These are phyloP conservation scores for Rhytidiadelphus loreus DNA, from an alignment of 225 moss, liverwort and hornwort genomes.

Conservation along the genomic window DNA sequence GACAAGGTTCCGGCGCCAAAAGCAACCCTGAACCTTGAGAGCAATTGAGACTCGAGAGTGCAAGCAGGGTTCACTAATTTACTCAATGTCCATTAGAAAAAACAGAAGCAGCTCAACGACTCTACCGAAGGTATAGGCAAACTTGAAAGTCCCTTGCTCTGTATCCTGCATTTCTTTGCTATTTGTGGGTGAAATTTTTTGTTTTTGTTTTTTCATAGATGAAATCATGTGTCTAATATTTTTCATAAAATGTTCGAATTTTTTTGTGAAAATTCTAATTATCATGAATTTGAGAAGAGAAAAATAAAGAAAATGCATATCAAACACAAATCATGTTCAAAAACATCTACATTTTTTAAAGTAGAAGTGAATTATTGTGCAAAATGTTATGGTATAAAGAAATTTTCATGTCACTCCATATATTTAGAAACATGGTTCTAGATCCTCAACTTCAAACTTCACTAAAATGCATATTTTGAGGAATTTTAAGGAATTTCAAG, in stretches of 20 bases:
- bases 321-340: no score
- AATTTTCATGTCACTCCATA: fast-evolving
- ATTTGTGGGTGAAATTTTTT: not conserved
- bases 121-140: no score
- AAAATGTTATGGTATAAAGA: not conserved
- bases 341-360: fast-evolving
- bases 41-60: not conserved
- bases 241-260: no score
- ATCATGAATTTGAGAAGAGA: not conserved
- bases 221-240: not conserved
- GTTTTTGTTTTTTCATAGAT: fast-evolving
- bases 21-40: not conserved
- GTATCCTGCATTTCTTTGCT: not conserved
- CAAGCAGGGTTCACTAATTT: not conserved
- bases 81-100: not conserved
- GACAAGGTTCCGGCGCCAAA: not conserved
- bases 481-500: not conserved
- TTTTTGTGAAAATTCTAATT: not conserved
- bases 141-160: fast-evolving
- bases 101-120: not conserved
- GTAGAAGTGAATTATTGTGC: not conserved
- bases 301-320: not conserved
- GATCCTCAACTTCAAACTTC: not conserved
- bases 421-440: not conserved
- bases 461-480: no score